These are phyloP conservation scores for Acanthamoeba royreba DNA, from an alignment of 208 protist species.

Conservation along the genomic window DNA sequence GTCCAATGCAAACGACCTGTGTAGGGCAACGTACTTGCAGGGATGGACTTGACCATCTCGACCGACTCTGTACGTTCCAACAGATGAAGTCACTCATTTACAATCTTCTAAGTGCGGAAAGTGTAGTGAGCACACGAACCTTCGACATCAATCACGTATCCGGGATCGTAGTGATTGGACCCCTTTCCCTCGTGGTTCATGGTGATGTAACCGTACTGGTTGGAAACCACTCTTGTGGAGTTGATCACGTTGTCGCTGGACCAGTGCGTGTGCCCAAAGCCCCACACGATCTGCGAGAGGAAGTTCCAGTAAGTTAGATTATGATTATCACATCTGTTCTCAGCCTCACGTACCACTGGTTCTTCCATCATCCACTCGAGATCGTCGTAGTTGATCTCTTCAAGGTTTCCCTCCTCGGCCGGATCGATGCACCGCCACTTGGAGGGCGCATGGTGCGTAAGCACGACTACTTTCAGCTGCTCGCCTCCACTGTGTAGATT, in stretches of 20 bases:
- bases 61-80: no score
- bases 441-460: slow-evolving; percentile 3
- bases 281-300: neutral
- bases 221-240: neutral
- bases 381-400: neutral
- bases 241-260: neutral
- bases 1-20: no score
- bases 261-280: neutral
- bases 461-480: neutral
- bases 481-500: neutral
- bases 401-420: neutral
- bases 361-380: slow-evolving; percentile 33
- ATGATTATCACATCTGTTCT: no score
- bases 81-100: no score
- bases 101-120: no score
- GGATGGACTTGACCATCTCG: no score
- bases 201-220: neutral
- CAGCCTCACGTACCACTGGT: neutral
- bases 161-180: neutral
- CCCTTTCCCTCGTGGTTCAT: neutral
- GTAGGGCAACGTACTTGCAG: no score
- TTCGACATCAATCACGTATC: neutral
- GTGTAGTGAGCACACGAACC: no score
- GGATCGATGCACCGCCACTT: neutral
- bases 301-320: neutral